These are phyloP conservation scores for Backusella tarrabulga DNA, from an alignment of 192 early-diverging fungal genomes.

Conservation along the genomic window DNA sequence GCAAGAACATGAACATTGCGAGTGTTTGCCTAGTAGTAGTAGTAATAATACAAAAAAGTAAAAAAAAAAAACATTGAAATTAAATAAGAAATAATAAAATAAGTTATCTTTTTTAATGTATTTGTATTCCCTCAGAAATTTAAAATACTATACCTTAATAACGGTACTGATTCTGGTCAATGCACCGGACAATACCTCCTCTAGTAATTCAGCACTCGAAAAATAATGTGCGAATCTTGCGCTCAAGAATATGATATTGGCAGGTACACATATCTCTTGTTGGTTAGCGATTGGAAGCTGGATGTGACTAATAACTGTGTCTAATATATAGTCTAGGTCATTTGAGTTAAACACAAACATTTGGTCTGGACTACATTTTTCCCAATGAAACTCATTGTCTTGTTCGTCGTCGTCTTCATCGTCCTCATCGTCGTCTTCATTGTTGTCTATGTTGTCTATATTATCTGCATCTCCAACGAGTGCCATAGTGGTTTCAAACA, in stretches of 20 bases:
- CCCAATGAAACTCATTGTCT: constrained; percentile 54
- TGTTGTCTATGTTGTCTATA: constrained; percentile 3
- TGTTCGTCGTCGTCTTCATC: constrained; percentile 15
- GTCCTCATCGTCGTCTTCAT: neutral
- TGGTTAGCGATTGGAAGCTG: constrained; percentile 56
- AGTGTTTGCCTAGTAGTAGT: constrained; percentile 36
- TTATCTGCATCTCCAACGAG: neutral
- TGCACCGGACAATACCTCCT: constrained; percentile 63
- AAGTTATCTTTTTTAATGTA: neutral
- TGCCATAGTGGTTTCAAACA: constrained; percentile 25
- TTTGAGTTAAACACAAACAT: constrained; percentile 91
- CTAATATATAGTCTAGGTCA: constrained; percentile 70
- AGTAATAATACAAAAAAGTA: neutral
- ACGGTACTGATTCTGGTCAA: constrained; percentile 56
- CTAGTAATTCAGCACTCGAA: constrained; percentile 69
- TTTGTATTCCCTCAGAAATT: neutral
- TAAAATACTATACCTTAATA: constrained; percentile 45
- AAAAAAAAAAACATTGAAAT: neutral
- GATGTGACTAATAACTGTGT: constrained; percentile 69
- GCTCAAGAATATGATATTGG: constrained; percentile 88
- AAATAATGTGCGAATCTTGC: constrained; percentile 89
- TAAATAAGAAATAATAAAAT: neutral
- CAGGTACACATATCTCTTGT: constrained; percentile 67
- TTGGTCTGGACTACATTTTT: constrained; percentile 80
- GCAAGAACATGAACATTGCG: constrained; percentile 62